Evolutionary conservation across 108 stramenopile species (phyloP).

Genomic region (Heterococcus sp.): DNA sequence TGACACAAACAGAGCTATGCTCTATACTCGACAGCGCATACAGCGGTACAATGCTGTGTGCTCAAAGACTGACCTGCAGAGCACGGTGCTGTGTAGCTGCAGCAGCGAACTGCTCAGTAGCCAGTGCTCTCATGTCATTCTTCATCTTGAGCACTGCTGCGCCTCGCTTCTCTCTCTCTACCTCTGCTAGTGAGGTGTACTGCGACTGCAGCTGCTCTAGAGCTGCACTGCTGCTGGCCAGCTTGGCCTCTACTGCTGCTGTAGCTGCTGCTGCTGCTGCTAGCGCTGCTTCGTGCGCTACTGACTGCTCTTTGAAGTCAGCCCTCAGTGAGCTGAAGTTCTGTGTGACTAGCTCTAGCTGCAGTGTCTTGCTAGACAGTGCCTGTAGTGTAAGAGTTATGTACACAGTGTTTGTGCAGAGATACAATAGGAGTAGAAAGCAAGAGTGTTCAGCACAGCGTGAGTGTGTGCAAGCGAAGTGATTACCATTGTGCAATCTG

Average conservation of each 20-base stretch:
- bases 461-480: no score
- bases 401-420: no score
- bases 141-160: slow-evolving; percentile 14
- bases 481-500: no score
- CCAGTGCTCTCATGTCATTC: slow-evolving; percentile 7
- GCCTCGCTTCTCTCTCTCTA: slow-evolving; percentile 2
- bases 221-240: neutral
- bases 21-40: no score
- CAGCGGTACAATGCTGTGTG: no score
- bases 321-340: neutral
- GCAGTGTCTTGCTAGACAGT: neutral
- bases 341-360: neutral
- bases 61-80: neutral
- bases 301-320: neutral
- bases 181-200: neutral
- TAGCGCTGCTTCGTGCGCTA: neutral
- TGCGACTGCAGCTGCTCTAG: neutral
- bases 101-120: neutral
- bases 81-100: slow-evolving; percentile 3
- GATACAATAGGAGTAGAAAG: no score
- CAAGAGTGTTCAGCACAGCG: no score
- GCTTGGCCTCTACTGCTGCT: neutral
- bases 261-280: neutral
- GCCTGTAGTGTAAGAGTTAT: neutral
- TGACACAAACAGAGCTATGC: neutral